A percentile compares a stretch with the other conserved stretches of the same genome.
Evolutionary conservation across 1,284 basidiomycete genomes (phyloP).

Genomic region (Gomphus bonarii): DNA sequence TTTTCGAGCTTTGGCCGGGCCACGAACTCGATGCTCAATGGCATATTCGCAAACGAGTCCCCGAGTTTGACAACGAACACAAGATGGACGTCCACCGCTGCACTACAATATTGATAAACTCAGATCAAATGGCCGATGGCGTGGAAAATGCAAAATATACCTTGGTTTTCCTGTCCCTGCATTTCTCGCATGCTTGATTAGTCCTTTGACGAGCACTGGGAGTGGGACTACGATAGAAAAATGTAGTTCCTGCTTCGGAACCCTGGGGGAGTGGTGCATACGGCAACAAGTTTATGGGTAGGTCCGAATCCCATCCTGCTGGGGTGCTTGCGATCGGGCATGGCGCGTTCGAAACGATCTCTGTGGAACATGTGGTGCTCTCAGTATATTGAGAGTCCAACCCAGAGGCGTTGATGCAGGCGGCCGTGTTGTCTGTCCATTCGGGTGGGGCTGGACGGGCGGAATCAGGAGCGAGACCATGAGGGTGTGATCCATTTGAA

Average conservation of each 20-base stretch:
- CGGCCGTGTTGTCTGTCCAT: background rate
- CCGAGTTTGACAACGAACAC: constrained; percentile 35
- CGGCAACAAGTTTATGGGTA: constrained; percentile 12
- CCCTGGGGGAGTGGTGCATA: constrained; percentile 1
- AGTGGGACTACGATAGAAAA: constrained; percentile 16
- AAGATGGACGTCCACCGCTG: constrained; percentile 40
- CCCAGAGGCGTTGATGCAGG: background rate
- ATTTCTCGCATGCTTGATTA: constrained; percentile 46
- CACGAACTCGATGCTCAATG: constrained; percentile 36
- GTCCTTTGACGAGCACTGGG: constrained; percentile 35
- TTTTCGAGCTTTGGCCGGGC: constrained; percentile 17
- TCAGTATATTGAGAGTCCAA: background rate
- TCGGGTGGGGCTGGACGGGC: background rate
- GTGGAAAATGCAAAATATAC: constrained; percentile 20
- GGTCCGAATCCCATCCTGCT: constrained; percentile 6
- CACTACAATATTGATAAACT: constrained; percentile 27
- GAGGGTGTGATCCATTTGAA: background rate
- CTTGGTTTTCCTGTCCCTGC: constrained; percentile 48
- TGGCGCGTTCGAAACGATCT: background rate
- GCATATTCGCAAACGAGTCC: constrained; percentile 44
- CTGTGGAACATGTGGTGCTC: background rate
- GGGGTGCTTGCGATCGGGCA: background rate
- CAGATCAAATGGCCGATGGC: constrained; percentile 1
- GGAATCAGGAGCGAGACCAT: background rate
- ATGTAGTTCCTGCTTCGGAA: constrained; percentile 3